Percentiles rank a stretch among this genome's conserved stretches.
Conservation (phyloP, 2,329 filamentous ascomycete genomes). For the Aspergillus tanneri region DNA sequence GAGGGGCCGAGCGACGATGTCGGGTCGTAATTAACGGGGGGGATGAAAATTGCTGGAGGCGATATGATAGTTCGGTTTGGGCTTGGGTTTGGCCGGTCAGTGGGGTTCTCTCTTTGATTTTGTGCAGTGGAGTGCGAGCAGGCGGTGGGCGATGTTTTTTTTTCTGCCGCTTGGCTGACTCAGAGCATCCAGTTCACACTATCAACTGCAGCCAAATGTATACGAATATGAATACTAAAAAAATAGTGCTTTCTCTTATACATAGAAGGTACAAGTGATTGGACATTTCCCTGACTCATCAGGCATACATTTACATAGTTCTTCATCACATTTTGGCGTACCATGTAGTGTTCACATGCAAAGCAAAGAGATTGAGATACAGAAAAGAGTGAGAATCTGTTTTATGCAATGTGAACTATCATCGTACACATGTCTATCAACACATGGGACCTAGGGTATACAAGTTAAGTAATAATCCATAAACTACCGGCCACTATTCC, state of each 20-base stretch:
- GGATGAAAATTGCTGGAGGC: slow-evolving; percentile 40
- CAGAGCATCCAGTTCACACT: too few relatives aligned
- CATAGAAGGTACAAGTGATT: too few relatives aligned
- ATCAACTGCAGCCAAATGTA: too few relatives aligned
- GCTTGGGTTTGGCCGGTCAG: slow-evolving; percentile 24
- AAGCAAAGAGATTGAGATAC: background rate
- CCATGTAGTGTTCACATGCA: background rate
- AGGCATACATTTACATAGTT: too few relatives aligned
- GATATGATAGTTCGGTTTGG: slow-evolving; percentile 33
- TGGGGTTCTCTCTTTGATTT: slow-evolving; percentile 32
- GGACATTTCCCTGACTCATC: too few relatives aligned
- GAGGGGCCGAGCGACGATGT: background rate
- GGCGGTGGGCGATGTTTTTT: slow-evolving; percentile 29
- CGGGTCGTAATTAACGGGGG: slow-evolving; percentile 6
- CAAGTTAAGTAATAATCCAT: slow-evolving; percentile 14
- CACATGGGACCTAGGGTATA: slow-evolving; percentile 22
- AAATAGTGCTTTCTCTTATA: too few relatives aligned
- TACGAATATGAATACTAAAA: too few relatives aligned
- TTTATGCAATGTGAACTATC: background rate
- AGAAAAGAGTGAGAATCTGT: background rate
- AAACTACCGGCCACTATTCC: slow-evolving; percentile 12
- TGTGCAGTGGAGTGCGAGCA: slow-evolving; percentile 40
- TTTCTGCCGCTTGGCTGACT: slow-evolving; percentile 9
- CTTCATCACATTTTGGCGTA: too few relatives aligned
- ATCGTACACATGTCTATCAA: slow-evolving; percentile 15